A percentile compares a stretch with the other conserved stretches of the same genome.
Evolutionary conservation across 352 stramenopile species (phyloP).

Genomic region (Elongisporangium undulatum): DNA sequence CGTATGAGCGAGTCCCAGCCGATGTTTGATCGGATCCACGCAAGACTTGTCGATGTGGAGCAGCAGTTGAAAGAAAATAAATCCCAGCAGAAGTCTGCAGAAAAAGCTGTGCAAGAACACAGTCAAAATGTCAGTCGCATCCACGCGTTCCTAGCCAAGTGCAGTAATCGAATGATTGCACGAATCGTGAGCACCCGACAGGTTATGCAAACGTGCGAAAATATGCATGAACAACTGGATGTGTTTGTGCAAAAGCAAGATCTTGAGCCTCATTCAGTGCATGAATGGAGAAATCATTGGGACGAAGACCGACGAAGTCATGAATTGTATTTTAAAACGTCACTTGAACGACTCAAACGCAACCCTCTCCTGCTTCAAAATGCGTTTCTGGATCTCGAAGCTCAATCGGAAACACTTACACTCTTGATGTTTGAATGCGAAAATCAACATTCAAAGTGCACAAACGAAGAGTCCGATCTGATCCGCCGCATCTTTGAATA

Average conservation of each 20-base stretch:
- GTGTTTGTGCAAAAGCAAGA: not conserved
- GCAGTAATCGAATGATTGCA: not conserved
- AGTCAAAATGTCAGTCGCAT: not conserved
- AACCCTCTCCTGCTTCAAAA: conserved; percentile 2
- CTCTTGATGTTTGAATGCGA: conserved; percentile 12
- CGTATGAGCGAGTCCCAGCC: conserved; percentile 7
- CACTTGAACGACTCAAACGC: conserved; percentile 4
- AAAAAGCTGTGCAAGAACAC: not conserved
- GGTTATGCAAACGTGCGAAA: not conserved
- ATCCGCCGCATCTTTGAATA: conserved; percentile 3
- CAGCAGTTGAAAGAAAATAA: not conserved
- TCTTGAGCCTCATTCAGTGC: not conserved
- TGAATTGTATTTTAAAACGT: conserved; percentile 4
- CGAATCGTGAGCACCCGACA: not conserved
- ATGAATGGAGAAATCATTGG: conserved; percentile 10
- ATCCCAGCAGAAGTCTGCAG: not conserved
- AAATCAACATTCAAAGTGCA: conserved; percentile 9
- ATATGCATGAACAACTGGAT: not conserved
- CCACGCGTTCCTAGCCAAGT: not conserved
- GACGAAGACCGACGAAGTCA: conserved; percentile 1
- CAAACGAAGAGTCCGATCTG: conserved; percentile 2
- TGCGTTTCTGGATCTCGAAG: not conserved
- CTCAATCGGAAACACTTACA: conserved; percentile 10
- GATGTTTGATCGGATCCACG: conserved; percentile 6
- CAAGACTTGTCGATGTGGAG: not conserved